Evolutionary conservation across 2,329 filamentous ascomycete species (phyloP), one percentile per base, ranked within the genome.

Genomic region (Xenosphaeropsis pyriputrescens): DNA sequence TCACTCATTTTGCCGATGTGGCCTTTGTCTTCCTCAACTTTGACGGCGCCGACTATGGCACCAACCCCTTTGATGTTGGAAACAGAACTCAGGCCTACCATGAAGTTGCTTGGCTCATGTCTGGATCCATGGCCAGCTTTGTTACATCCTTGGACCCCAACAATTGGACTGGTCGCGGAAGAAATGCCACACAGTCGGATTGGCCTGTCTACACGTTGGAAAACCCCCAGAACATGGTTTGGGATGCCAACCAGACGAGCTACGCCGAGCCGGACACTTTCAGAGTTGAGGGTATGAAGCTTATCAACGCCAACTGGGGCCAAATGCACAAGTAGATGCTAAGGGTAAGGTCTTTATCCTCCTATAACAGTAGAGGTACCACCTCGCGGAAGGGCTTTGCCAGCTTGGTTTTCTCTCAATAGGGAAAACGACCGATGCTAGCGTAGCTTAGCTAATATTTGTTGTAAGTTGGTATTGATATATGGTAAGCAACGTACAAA

Each of bases 1-100:
- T 50, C 6, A 51, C 52, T 29, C 62, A 65, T 45, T 63, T 63
- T 48, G 53, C 65, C 39, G 67, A 72, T 49, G 64, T 72, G 0
- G 57, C 61, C 1, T 71, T 70, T 42, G 68, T 73, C 6, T 68
- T 75, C 36, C 50, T 68, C 44, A 74, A 75, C 43, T 50, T 61
- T 6, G 43, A 58, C 4, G 70, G 68, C 1, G 41, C 54, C 2
- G 68, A 68, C 1, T 70, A 67, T 40, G 35, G 42, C 2, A 41
- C 36, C 1, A 57, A 55, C 39, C 63, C 63, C 1, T 61, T 66
- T 31, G 18, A 19, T 5, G 30, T 44, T 11, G 17, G 3, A 16
- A 39, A 6, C 18, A 30, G 30, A 33, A 13, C 15, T 12, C 18
- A 19, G 8, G 52, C 47, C 17, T 57, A 65, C 31, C 43, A 39